Evolutionary conservation across 148 eudicot genomes (phyloP).

Genomic region (Amaranthus cruentus): DNA sequence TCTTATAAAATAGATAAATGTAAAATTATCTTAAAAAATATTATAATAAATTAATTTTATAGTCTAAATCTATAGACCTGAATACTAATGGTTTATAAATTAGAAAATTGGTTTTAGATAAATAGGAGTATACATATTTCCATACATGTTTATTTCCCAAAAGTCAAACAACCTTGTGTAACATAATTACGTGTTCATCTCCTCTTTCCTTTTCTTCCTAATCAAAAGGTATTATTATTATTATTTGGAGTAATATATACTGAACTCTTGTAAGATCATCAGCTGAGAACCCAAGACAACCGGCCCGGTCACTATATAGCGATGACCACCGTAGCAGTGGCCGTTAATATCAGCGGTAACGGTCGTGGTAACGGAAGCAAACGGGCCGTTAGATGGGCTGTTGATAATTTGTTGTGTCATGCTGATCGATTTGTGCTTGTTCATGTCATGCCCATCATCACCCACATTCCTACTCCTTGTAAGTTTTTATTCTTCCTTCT

Average conservation of each 20-base stretch:
- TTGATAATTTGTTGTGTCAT: slow-evolving; percentile 42
- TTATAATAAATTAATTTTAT: too few relatives aligned
- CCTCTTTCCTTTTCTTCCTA: neutral
- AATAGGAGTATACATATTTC: neutral
- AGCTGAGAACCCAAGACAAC: neutral
- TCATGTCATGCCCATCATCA: slow-evolving; percentile 61
- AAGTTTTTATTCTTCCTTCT: slow-evolving; percentile 10
- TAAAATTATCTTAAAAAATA: too few relatives aligned
- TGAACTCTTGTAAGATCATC: neutral
- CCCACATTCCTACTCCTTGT: slow-evolving; percentile 61
- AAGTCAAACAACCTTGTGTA: slow-evolving; percentile 10
- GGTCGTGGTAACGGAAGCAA: slow-evolving; percentile 59
- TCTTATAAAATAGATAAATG: too few relatives aligned
- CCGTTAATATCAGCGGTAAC: slow-evolving; percentile 43
- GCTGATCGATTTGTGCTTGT: slow-evolving; percentile 53
- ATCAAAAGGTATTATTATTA: neutral
- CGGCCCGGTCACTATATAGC: neutral
- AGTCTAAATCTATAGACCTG: too few relatives aligned
- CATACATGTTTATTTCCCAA: neutral
- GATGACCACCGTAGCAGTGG: slow-evolving; percentile 62
- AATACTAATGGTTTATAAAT: too few relatives aligned
- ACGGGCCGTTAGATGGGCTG: slow-evolving; percentile 74
- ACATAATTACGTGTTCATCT: slow-evolving; percentile 9
- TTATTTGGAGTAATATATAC: neutral
- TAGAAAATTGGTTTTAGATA: too few relatives aligned